A percentile compares a stretch with the other conserved stretches of the same genome.
These are phyloP conservation scores for Boletus rex-veris DNA, from an alignment of 768 basidiomycete species.

Conservation along the genomic window DNA sequence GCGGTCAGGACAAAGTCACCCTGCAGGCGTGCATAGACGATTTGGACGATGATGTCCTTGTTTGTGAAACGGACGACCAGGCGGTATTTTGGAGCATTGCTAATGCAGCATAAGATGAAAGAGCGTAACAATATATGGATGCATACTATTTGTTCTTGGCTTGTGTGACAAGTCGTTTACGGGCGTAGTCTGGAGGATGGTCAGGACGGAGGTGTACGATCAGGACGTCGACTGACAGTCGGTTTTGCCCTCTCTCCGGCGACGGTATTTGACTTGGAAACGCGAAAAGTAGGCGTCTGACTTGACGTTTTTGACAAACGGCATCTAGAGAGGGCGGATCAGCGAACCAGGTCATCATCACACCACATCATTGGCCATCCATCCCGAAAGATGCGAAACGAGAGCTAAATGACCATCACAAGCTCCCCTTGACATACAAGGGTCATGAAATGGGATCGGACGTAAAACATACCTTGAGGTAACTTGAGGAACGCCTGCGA, in stretches of 20 bases:
- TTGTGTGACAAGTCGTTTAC: conserved; percentile 94
- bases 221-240: conserved; percentile 63
- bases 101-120: conserved; percentile 26
- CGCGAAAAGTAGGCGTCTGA: conserved; percentile 97
- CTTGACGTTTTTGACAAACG: conserved; percentile 97
- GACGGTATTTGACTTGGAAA: conserved; percentile 98
- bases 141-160: conserved; percentile 98
- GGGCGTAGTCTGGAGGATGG: conserved; percentile 78
- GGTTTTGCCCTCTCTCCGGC: conserved; percentile 97
- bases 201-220: conserved; percentile 5
- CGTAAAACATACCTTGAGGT: conserved; percentile 39
- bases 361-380: conserved; percentile 27
- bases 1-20: conserved; percentile 92
- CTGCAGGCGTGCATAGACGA: conserved; percentile 95
- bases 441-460: neutral
- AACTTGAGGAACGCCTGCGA: conserved; percentile 29
- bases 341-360: conserved; percentile 29
- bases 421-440: neutral
- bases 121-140: neutral
- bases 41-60: conserved; percentile 91
- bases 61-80: conserved; percentile 99
- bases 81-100: conserved; percentile 96
- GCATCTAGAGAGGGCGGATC: conserved; percentile 53
- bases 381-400: conserved; percentile 15
- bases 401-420: neutral